Percentiles rank a stretch among this genome's conserved stretches.
Evolutionary conservation across 805 yeast genomes (phyloP).

Genomic region (Candida arabinofermentans): DNA sequence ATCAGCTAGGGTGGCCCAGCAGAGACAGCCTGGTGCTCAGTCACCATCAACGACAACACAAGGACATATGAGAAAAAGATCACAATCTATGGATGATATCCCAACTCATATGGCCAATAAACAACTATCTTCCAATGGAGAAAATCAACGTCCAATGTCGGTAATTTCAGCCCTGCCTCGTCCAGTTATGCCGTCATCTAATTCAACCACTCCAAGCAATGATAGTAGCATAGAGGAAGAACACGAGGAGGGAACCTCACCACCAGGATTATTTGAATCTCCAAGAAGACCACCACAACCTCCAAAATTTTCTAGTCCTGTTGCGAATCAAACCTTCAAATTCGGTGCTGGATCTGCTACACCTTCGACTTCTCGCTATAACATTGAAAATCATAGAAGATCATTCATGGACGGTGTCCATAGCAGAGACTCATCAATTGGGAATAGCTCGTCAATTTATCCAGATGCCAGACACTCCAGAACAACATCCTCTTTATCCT

Average conservation of each 20-base stretch:
- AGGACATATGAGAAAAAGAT: slow-evolving; percentile 43
- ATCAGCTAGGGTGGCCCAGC: slow-evolving; percentile 4
- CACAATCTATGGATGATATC: slow-evolving; percentile 48
- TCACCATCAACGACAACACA: slow-evolving; percentile 19
- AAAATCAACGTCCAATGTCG: slow-evolving; percentile 16
- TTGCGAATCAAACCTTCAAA: slow-evolving; percentile 18
- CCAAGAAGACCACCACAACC: slow-evolving; percentile 77
- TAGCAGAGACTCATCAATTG: slow-evolving; percentile 26
- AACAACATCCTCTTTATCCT: slow-evolving; percentile 32
- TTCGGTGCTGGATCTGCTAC: slow-evolving; percentile 22
- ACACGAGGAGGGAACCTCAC: slow-evolving; percentile 12
- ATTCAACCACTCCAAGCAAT: slow-evolving; percentile 10
- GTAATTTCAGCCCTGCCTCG: slow-evolving; percentile 15
- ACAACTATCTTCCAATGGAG: slow-evolving; percentile 2
- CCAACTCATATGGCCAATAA: slow-evolving; percentile 3
- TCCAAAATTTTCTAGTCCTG: slow-evolving; percentile 37
- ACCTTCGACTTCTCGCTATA: slow-evolving; percentile 2
- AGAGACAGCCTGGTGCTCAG: slow-evolving; percentile 3
- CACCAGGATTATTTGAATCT: slow-evolving; percentile 43
- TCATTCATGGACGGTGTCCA: slow-evolving; percentile 16
- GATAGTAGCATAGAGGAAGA: slow-evolving; percentile 3
- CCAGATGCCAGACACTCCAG: slow-evolving; percentile 34
- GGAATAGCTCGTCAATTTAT: slow-evolving; percentile 39
- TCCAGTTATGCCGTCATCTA: slow-evolving; percentile 2
- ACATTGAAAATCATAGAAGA: slow-evolving; percentile 5